Evolutionary conservation across 345 rosid species (phyloP), one percentile per base, ranked within the genome.

Genomic region (Punica granatum): DNA sequence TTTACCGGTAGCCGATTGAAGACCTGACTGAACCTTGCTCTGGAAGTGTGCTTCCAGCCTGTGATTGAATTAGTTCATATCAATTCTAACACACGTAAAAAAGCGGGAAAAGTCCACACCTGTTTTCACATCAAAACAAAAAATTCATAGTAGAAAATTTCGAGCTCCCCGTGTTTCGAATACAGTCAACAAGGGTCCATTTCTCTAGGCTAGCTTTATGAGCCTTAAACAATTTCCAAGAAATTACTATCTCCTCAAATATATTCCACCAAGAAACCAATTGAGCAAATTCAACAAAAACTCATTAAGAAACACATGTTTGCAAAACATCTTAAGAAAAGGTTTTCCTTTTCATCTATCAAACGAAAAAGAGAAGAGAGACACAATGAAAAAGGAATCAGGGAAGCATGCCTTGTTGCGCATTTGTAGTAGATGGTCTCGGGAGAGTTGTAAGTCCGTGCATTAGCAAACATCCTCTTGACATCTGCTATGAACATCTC

Each of bases 401-500:
- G 19, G 34, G 19, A 54, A 56, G 2, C 61, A 56, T 83, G 82
- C 98, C 99, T 90, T 59, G 82, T 83, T 68, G 97, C 77, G 70
- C 98, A 92, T 79, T 86, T 95, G 77, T 73, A 95, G 67, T 95
- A 95, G 58, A 95, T 92, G 54, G 99, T 95, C 8, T 95, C 97
- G 0, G 96, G 90, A 39, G 98, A 87, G 78, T 95, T 95, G 78
- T 92, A 95, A 19, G 91, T 82, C 59, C 94, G 85, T 61, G 97
- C 94, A 75, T 95, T 92, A 35, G 81, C 78, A 77, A 90, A 92
- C 98, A 95, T 95, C 75, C 98, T 77, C 86, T 87, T 95, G 67
- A 75, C 98, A 75, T 95, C 99, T 15, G 96, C 94, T 33, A 88
- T 75, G 77, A 95, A 95, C 99, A 92, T 95, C 77, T 95, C 99